Base-by-base conservation (phyloP, 75 land plant genomes). In the Selaginella moellendorffii region DNA sequence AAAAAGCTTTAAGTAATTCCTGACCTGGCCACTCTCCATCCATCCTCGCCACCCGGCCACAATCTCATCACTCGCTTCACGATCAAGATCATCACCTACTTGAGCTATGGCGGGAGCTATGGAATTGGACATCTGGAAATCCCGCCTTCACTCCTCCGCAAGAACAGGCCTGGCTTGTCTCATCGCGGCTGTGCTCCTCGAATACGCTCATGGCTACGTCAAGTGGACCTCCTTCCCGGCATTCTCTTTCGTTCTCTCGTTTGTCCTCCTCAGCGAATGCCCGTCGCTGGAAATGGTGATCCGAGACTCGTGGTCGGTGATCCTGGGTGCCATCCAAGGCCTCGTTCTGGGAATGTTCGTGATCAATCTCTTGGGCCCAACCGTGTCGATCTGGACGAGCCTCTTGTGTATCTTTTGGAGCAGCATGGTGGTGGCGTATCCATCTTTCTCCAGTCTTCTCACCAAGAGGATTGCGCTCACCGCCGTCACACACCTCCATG, bases 381-480 rank as follows among this genome's bases (percentile, higher is more conserved):
- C 62, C 2, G 23, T 28, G 17, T 42, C 12, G 27, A 68, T 79
- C 64, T 63, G 61, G 28, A 27, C 23, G 68, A 1, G 62, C 79
- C 0, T 24, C 63, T 0, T 59, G 54, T 28, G 79, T 54, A 56
- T 84, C 65, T 72, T 74, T 27, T 18, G 77, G 0, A 69, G 59
- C 25, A 64, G 73, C 8, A 79, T 81, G 30, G 52, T 73, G 27
- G 74, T 87, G 30, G 72, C 65, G 10, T 68, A 72, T 63, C 73
- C 78, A 0, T 68, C 62, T 60, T 63, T 64, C 0, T 73, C 73
- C 52, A 27, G 79, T 23, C 20, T 78, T 5, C 31, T 78, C 51
- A 84, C 80, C 65, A 52, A 83, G 9, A 73, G 81, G 14, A 36
- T 83, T 0, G 82, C 84, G 21, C 71, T 83, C 52, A 84, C 80